Percentiles rank a stretch among this genome's conserved stretches.
These are phyloP conservation scores for Wickerhamomyces ciferrii DNA, from an alignment of 805 yeast genomes.

Conservation along the genomic window DNA sequence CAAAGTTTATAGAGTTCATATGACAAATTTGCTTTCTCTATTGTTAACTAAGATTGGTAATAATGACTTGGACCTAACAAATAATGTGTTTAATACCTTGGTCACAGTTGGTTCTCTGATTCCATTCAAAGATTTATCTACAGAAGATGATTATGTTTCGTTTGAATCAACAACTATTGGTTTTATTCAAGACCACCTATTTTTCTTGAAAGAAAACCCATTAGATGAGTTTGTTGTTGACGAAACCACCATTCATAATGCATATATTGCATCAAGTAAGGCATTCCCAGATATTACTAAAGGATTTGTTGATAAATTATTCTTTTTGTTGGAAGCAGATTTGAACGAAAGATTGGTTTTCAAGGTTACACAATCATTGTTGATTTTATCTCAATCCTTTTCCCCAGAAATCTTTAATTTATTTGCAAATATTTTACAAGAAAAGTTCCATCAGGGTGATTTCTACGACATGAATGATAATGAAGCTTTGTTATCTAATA, in stretches of 20 bases:
- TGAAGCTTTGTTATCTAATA: constrained; percentile 62
- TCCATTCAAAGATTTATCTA: constrained; percentile 59
- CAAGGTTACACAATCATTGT: constrained; percentile 38
- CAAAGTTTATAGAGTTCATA: constrained; percentile 68
- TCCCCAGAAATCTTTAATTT: constrained; percentile 48
- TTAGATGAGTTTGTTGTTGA: constrained; percentile 33
- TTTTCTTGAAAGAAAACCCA: constrained; percentile 33
- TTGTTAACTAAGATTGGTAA: constrained; percentile 81
- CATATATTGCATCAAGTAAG: constrained; percentile 69
- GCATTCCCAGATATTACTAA: constrained; percentile 58
- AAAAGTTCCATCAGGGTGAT: constrained; percentile 44
- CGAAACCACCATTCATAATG: constrained; percentile 40
- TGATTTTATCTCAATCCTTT: constrained; percentile 50
- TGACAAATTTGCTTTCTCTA: constrained; percentile 67
- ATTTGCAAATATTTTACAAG: constrained; percentile 33
- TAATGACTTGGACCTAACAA: constrained; percentile 75
- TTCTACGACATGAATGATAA: constrained; percentile 51
- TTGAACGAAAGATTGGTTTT: constrained; percentile 28
- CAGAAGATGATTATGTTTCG: constrained; percentile 32
- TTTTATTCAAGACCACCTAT: constrained; percentile 62
- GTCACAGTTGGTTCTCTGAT: constrained; percentile 66
- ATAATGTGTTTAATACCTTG: constrained; percentile 61
- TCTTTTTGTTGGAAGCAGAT: constrained; percentile 55
- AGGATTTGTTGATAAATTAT: constrained; percentile 51
- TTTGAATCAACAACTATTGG: constrained; percentile 39